Percentiles rank a stretch among this genome's conserved stretches.
Evolutionary conservation across 257 asterid species (phyloP).

Genomic region (Solanum pennellii): DNA sequence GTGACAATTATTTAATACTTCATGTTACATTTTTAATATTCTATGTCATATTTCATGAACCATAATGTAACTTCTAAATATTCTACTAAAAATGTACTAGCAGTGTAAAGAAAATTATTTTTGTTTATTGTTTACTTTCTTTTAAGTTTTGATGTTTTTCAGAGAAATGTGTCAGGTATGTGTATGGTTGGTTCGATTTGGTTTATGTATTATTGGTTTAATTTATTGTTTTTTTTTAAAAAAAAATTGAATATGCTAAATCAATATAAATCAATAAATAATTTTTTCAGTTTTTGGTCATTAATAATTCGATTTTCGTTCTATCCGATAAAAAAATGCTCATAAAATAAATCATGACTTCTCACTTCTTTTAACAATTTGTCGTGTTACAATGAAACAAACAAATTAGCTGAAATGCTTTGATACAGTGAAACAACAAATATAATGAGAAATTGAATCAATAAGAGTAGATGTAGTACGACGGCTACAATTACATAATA

Average conservation of each 20-base stretch:
- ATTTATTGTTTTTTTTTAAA: too few species aligned
- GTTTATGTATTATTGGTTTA: neutral
- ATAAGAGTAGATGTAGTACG: neutral
- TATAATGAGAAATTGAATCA: neutral
- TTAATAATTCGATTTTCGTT: too few species aligned
- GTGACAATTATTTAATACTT: neutral
- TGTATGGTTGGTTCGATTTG: neutral
- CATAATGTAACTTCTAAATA: neutral
- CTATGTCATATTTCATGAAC: neutral
- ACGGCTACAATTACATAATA: too few species aligned
- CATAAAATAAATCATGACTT: neutral
- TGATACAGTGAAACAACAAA: too few species aligned
- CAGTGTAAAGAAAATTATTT: neutral
- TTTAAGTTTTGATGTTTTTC: neutral
- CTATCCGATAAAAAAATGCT: neutral
- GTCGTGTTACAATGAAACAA: neutral
- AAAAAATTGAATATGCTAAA: too few species aligned
- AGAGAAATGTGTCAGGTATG: neutral
- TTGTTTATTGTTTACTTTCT: neutral
- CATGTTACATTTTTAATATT: neutral
- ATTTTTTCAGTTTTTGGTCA: neutral
- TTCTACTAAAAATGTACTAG: neutral
- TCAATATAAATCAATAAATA: too few species aligned
- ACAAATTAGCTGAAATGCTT: neutral
- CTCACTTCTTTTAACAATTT: neutral